phyloP scores from a whole-genome alignment of 106 monocot species.

The Dioscorea alata region DNA sequence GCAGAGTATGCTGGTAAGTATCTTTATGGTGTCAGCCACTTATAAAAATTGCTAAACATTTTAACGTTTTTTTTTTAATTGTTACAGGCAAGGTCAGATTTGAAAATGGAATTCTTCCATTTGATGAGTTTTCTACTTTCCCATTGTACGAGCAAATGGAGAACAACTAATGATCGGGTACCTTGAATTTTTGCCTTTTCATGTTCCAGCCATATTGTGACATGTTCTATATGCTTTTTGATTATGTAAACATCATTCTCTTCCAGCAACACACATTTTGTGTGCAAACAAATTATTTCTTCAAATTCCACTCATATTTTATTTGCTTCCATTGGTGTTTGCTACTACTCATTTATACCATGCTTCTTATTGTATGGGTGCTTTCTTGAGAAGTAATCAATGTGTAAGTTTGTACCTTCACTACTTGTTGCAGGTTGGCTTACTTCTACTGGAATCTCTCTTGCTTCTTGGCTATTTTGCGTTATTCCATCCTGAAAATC shows the following conservation, averaged over 20 bases:
- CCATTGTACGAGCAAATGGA: constrained; percentile 90
- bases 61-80: neutral
- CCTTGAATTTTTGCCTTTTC: neutral
- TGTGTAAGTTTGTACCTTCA: neutral
- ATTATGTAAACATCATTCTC: too few species aligned
- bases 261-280: too few species aligned
- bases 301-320: too few species aligned
- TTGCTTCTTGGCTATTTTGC: constrained; percentile 83
- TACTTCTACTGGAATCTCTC: constrained; percentile 80
- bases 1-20: constrained; percentile 83
- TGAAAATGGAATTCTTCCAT: constrained; percentile 97
- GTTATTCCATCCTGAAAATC: constrained; percentile 82
- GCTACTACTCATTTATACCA: too few species aligned
- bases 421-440: constrained; percentile 43
- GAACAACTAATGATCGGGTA: constrained; percentile 85
- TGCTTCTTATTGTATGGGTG: too few species aligned
- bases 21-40: neutral
- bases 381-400: too few species aligned
- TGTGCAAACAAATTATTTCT: too few species aligned
- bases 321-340: too few species aligned
- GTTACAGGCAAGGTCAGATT: constrained; percentile 77
- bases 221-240: too few species aligned
- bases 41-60: neutral
- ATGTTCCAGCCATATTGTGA: too few species aligned
- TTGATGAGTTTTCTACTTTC: constrained; percentile 95